Base-by-base conservation (phyloP, 768 basidiomycete species). In the Tylopilus plumbeoviolaceoides region DNA sequence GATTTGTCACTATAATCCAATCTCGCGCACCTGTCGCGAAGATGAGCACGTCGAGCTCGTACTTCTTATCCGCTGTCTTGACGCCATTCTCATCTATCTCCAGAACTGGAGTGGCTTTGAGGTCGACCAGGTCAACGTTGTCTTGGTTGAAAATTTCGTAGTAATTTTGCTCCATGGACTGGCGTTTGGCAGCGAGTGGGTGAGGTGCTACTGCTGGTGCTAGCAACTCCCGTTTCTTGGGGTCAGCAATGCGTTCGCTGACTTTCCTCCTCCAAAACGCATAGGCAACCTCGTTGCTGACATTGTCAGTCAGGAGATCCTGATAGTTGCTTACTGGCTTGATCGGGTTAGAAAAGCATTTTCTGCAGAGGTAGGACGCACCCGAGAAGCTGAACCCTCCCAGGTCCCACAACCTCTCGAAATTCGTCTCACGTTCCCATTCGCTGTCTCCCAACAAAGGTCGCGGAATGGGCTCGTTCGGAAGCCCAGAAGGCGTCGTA, bases 111-210 rank as follows among this genome's bases (percentile, higher is more conserved):
- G 47, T 44, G 15, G 44, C 44, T 1, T 45, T 57, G 12, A 50
- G 4, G 20, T 61, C 47, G 15, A 61, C 52, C 10, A 61, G 44
- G 15, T 61, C 59, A 2, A 57, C 59, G 6, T 61, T 61, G 1
- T 61, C 55, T 33, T 57, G 59, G 40, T 57, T 48, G 33, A 60
- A 39, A 25, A 44, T 31, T 5, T 60, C 59, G 33, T 60, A 60
- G 31, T 40, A 60, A 15, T 17, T 12, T 44, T 57, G 44, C 28
- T 60, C 59, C 40, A 52, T 11, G 5, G 46, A 53, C 7, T 39
- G 49, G 3, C 54, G 48, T n/a, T 60, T 60, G 8, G 3, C 1
- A 17, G 30, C 59, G 4, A 60, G 33, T 14, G 51, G 54, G 18
- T 60, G 59, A 4, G 51, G 51, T 36, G 54, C 42, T n/a, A 51